Percentiles rank a stretch among this genome's conserved stretches.
These are phyloP conservation scores for Fusarium protoensiforme DNA, from an alignment of 2,329 filamentous ascomycete species.

Conservation along the genomic window DNA sequence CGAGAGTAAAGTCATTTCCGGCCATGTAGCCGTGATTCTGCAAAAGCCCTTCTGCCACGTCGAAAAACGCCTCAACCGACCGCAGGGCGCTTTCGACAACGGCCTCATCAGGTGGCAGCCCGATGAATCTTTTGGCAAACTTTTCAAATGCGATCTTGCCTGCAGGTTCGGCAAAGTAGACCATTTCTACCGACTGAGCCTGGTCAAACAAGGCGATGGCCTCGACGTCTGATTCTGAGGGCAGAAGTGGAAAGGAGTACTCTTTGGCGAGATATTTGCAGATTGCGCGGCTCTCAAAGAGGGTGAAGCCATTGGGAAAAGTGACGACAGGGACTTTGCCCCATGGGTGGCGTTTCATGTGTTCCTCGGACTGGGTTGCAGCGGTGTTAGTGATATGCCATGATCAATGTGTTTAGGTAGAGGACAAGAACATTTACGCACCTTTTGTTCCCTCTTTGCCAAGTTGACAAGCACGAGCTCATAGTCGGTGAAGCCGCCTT, in stretches of 20 bases:
- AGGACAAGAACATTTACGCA: conserved; percentile 16
- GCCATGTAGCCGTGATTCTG: conserved; percentile 57
- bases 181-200: conserved; percentile 53
- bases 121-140: conserved; percentile 57
- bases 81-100: conserved; percentile 51
- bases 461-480: conserved; percentile 52
- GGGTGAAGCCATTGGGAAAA: conserved; percentile 54
- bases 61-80: conserved; percentile 55
- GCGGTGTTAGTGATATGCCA: conserved; percentile 33
- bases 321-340: conserved; percentile 54
- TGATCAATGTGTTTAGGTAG: neutral
- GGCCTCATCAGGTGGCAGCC: conserved; percentile 53
- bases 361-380: conserved; percentile 48
- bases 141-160: conserved; percentile 58
- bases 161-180: conserved; percentile 57
- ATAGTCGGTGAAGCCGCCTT: conserved; percentile 56
- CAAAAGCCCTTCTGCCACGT: conserved; percentile 54
- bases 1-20: conserved; percentile 55
- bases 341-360: conserved; percentile 54
- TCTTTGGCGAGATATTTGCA: conserved; percentile 58
- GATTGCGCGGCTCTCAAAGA: conserved; percentile 60
- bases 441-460: conserved; percentile 55
- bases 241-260: conserved; percentile 58
- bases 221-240: conserved; percentile 51
- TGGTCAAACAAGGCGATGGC: conserved; percentile 57